These are phyloP conservation scores for Volvox reticuliferus DNA, from an alignment of 139 green algal genomes.

Conservation along the genomic window DNA sequence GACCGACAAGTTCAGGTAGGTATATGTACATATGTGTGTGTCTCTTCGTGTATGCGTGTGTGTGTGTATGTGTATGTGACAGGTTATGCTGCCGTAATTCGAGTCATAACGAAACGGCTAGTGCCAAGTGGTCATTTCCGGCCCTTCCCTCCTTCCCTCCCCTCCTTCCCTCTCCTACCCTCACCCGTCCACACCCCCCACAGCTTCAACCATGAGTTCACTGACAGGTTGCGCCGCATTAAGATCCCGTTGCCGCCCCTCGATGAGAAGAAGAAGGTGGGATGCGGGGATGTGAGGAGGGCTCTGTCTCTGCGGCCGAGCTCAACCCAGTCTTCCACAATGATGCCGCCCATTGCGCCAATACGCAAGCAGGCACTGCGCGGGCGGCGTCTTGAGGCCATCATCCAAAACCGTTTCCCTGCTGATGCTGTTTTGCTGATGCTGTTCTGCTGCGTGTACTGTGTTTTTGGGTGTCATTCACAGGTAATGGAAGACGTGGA, in stretches of 20 bases:
- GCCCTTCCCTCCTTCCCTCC: too few species aligned
- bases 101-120: too few species aligned
- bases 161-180: not conserved
- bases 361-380: too few species aligned
- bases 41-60: too few species aligned
- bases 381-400: not conserved
- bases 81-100: too few species aligned
- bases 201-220: slow-evolving; percentile 86
- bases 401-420: not conserved
- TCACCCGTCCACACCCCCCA: not conserved
- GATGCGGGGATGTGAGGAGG: not conserved
- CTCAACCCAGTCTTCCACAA: too few species aligned
- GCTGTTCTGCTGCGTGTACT: not conserved
- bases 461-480: not conserved
- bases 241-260: slow-evolving; percentile 89
- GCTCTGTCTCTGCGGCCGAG: too few species aligned
- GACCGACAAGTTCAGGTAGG: slow-evolving; percentile 87
- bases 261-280: slow-evolving; percentile 94
- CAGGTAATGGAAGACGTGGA: slow-evolving; percentile 93
- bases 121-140: too few species aligned
- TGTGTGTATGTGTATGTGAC: too few species aligned
- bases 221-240: slow-evolving; percentile 91
- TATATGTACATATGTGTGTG: not conserved
- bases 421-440: not conserved
- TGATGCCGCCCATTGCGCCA: too few species aligned